Percentiles rank a stretch among this genome's conserved stretches.
Evolutionary conservation across 192 early-diverging fungal genomes (phyloP).

Genomic region (Entophlyctis helioformis): DNA sequence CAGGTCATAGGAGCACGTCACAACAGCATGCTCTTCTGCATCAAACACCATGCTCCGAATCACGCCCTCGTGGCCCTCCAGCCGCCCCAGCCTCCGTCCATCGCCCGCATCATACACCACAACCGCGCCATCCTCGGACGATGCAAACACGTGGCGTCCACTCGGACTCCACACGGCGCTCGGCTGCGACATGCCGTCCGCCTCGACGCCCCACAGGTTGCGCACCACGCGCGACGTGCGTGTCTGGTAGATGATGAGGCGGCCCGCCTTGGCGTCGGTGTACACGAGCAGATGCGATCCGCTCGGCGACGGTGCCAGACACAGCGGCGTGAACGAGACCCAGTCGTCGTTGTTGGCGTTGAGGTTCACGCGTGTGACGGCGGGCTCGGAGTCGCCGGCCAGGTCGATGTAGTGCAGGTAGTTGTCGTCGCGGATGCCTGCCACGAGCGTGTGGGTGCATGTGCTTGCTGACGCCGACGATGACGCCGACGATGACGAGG

Average conservation of each 20-base stretch:
- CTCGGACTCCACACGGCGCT: slow-evolving; percentile 45
- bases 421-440: slow-evolving; percentile 60
- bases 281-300: slow-evolving; percentile 46
- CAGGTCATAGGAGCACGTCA: no score
- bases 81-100: slow-evolving; percentile 26
- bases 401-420: slow-evolving; percentile 58
- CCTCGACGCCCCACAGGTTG: slow-evolving; percentile 50
- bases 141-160: slow-evolving; percentile 53
- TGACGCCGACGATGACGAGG: neutral
- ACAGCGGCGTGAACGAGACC: slow-evolving; percentile 73
- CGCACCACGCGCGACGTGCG: slow-evolving; percentile 28
- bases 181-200: slow-evolving; percentile 49
- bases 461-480: no score
- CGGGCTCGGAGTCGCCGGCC: slow-evolving; percentile 7
- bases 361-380: slow-evolving; percentile 40
- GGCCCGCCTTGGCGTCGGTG: slow-evolving; percentile 56
- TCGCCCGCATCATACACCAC: slow-evolving; percentile 36
- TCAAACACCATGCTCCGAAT: slow-evolving; percentile 41
- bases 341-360: slow-evolving; percentile 69
- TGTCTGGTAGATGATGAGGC: slow-evolving; percentile 46
- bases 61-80: slow-evolving; percentile 45
- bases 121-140: slow-evolving; percentile 46
- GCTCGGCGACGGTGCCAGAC: slow-evolving; percentile 38
- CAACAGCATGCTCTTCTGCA: slow-evolving; percentile 8
- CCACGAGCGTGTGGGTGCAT: slow-evolving; percentile 25